These are phyloP conservation scores for Odontarrhena argentea DNA, from an alignment of 345 rosid species.

Conservation along the genomic window DNA sequence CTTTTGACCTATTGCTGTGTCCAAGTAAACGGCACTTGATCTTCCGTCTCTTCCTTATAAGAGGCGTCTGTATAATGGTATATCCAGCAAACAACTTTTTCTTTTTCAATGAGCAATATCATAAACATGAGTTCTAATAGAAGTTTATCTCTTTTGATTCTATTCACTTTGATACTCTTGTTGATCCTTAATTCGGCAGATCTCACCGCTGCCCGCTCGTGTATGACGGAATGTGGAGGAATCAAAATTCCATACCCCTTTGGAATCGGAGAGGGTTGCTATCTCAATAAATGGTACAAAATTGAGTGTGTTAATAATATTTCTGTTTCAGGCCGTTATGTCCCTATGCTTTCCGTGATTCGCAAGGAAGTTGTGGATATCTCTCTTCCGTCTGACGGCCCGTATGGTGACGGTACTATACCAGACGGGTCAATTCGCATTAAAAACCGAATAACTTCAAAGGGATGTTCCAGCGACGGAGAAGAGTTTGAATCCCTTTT, in stretches of 20 bases:
- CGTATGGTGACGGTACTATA: not conserved
- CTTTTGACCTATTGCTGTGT: too few relatives aligned
- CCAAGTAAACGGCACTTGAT: too few relatives aligned
- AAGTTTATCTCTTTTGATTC: not conserved
- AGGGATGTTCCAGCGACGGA: slow-evolving; percentile 12
- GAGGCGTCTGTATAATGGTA: too few relatives aligned
- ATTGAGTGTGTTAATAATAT: slow-evolving; percentile 19
- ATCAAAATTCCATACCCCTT: slow-evolving; percentile 49
- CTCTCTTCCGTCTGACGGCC: not conserved
- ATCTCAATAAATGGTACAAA: slow-evolving; percentile 9
- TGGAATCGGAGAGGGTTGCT: slow-evolving; percentile 40
- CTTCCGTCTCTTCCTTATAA: too few relatives aligned
- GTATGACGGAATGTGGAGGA: slow-evolving; percentile 40
- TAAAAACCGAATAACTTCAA: slow-evolving; percentile 17
- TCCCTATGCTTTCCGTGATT: not conserved
- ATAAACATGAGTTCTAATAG: slow-evolving; percentile 1
- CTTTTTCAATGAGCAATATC: not conserved
- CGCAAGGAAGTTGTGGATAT: slow-evolving; percentile 17
- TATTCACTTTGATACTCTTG: not conserved
- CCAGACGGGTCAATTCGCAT: not conserved
- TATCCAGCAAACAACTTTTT: too few relatives aligned
- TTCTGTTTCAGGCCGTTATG: not conserved
- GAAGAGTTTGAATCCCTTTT: slow-evolving; percentile 1
- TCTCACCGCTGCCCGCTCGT: not conserved
- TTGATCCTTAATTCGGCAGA: not conserved